These are phyloP conservation scores for Phytophthora pinifolia DNA, from an alignment of 352 stramenopile genomes.

Conservation along the genomic window DNA sequence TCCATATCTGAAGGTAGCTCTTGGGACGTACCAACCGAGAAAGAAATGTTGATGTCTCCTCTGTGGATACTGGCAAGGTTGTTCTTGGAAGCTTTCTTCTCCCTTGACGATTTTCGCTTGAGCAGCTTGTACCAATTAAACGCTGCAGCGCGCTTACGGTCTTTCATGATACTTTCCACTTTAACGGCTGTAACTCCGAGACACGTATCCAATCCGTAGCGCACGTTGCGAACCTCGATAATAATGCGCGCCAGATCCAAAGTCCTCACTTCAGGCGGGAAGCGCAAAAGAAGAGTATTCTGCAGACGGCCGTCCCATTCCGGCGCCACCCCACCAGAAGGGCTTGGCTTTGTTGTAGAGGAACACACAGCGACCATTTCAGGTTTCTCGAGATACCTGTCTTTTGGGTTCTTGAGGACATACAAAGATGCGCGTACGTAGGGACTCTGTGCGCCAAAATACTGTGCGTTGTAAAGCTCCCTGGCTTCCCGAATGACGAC, in stretches of 20 bases:
- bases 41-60: constrained; percentile 75
- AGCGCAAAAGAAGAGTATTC: constrained; percentile 77
- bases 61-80: constrained; percentile 62
- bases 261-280: constrained; percentile 59
- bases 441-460: constrained; percentile 83
- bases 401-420: constrained; percentile 79
- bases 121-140: constrained; percentile 90
- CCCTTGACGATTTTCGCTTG: constrained; percentile 72
- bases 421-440: constrained; percentile 85
- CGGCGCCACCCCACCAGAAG: constrained; percentile 71
- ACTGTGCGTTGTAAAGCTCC: constrained; percentile 85
- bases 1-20: constrained; percentile 71
- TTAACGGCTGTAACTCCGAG: constrained; percentile 83
- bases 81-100: constrained; percentile 44
- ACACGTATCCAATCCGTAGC: constrained; percentile 84
- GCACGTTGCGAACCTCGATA: constrained; percentile 86
- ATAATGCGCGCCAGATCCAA: constrained; percentile 77
- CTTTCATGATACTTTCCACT: constrained; percentile 77
- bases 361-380: constrained; percentile 80
- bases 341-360: constrained; percentile 75
- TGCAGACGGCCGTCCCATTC: constrained; percentile 74
- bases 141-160: constrained; percentile 66
- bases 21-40: constrained; percentile 86
- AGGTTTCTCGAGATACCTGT: constrained; percentile 72
- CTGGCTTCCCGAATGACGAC: constrained; percentile 77